Base-by-base conservation (phyloP, 2,329 filamentous ascomycete species). In the Monosporascus cannonballus region DNA sequence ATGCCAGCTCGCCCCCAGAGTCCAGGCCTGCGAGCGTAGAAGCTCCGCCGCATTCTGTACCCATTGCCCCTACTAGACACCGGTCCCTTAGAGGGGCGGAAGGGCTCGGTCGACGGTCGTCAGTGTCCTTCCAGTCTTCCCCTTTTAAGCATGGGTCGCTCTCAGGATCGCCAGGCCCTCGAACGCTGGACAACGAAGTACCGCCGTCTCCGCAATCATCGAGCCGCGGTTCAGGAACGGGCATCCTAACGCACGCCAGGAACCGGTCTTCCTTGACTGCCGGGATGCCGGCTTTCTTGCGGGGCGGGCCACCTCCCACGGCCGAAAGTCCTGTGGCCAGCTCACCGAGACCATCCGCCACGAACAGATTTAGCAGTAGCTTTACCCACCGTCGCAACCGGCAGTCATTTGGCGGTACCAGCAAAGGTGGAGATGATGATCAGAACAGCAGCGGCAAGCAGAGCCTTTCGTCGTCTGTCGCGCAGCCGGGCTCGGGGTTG, bases 131-230 rank as follows among this genome's bases (percentile, higher is more conserved):
- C 63, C 90, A 95, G 61, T 61, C 61, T 30, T 66, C 64, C 8
- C 92, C 93, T 0, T 99, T 99, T 76, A 99, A 99, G 71, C 90
- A 92, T 15, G 93, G 93, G 11, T 95, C 93, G 1, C 76, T 97
- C n/a, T 96, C 92, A 2, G 90, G 89, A 4, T 96, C 92, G 4
- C 93, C 92, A 0, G 67, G 77, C n/a, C 73, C 73, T 27, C 73
- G 78, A 30, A 67, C 74, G 6, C 66, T 70, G 2, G 79, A 82
- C 14, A 67, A 71, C 15, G 80, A 82, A 48, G 66, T 75, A 2
- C 78, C 81, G 15, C 73, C 77, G 34, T 86, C 83, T 3, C 79
- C 81, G 2, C 74, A 77, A 45, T 83, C 80, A 0, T 64, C 77
- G 8, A 71, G 73, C 22, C 74, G 79, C 25, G 69, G 73, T 6